A percentile compares a stretch with the other conserved stretches of the same genome.
Evolutionary conservation across 192 early-diverging fungal genomes (phyloP).

Genomic region (Entrophospora sp.): DNA sequence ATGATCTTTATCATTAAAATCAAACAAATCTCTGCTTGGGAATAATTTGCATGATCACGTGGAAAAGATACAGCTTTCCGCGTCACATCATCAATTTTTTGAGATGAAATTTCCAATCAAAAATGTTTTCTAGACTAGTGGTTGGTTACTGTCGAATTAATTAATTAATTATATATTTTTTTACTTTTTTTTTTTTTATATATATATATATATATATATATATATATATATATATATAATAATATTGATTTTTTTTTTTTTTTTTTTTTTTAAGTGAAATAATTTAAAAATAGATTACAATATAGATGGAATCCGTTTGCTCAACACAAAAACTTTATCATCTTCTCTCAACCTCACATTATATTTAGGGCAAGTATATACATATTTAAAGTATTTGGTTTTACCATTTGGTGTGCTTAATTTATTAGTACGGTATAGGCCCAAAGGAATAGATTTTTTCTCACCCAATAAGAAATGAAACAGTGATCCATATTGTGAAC

Average conservation of each 20-base stretch:
- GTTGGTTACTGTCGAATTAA: neutral
- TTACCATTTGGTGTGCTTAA: neutral
- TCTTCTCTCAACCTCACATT: neutral
- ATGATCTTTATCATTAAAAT: too few species aligned
- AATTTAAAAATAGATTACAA: neutral
- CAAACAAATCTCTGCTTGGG: too few species aligned
- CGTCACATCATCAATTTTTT: too few species aligned
- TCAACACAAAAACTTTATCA: conserved; percentile 17
- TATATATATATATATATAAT: too few species aligned
- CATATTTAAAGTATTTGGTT: conserved; percentile 8
- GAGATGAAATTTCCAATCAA: too few species aligned
- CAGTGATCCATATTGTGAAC: conserved; percentile 6
- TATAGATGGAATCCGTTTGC: conserved; percentile 9
- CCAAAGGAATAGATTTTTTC: conserved; percentile 15
- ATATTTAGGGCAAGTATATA: conserved; percentile 18
- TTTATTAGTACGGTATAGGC: conserved; percentile 2
- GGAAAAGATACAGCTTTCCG: too few species aligned
- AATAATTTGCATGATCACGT: too few species aligned
- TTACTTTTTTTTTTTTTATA: neutral
- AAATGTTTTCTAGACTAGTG: too few species aligned
- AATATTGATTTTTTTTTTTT: too few species aligned
- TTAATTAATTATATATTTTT: neutral
- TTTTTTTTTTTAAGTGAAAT: neutral
- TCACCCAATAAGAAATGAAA: neutral
- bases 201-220: too few species aligned